Evolutionary conservation across 169 alveolate genomes (phyloP), one percentile per base, ranked within the genome.

Genomic region (Babesia microti): DNA sequence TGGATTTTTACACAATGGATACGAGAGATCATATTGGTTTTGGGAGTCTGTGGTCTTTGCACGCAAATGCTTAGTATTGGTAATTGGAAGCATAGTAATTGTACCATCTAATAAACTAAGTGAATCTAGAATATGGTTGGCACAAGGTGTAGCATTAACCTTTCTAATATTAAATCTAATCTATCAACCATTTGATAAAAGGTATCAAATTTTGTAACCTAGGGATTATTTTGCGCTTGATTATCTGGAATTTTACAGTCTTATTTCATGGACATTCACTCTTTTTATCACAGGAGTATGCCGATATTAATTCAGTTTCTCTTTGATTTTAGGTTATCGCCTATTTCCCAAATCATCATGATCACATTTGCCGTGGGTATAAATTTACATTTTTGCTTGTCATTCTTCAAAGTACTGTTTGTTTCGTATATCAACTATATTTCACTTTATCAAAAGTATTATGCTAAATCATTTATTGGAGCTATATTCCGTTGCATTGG

Each of bases 1-100:
- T 45, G 89, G 89, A 26, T 81, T 81, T 46, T 48, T 81, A 28
- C 89, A 81, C 70, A 81, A 81, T 43, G 89, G 89, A 1, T 81
- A 68, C 71, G 57, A 61, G 43, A 72, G 60, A 30, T 72, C 58
- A 24, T 78, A 52, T 69, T 81, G 89, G 89, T 81, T 54, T 63
- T 81, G 89, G 89, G 89, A 81, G 51, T 57, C 68, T 12, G 56
- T 81, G 14, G 89, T 81, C 49, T 81, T 81, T 71, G 56, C 76
- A 9, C 45, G 89, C 12, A 81, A 81, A 39, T 46, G 80, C 46
- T 28, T 68, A 39, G 81, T 81, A 11, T 68, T 81, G 19, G 75
- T 81, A 29, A 71, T 72, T 35, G 80, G 82, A 32, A 68, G 81
- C 26, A 71, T 78, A 32, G 76, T 67, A 32, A 27, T 78, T 22